Base-by-base conservation (phyloP, 495 filamentous ascomycete species). In the Jackrogersella multiformis region DNA sequence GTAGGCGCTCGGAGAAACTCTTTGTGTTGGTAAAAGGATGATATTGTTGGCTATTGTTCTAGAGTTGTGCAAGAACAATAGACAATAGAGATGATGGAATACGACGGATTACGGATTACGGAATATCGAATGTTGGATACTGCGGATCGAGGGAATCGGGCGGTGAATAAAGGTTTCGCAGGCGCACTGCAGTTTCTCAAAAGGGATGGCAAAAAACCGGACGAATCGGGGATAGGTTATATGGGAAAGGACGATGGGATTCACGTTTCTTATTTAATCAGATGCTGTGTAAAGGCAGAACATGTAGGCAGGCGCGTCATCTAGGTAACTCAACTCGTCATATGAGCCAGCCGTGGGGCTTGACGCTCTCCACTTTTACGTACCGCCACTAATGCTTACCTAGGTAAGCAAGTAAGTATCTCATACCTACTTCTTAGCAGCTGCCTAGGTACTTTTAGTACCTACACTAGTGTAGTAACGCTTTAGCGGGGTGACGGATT, bases 311-410 rank as follows among this genome's bases (percentile, higher is more conserved):
- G 51, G 32, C 23, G 52, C 61, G 60, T 64, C 60, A 64, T 64
- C 39, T 23, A n/a, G 13, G 26, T 34, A 54, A 20, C 13, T 51
- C 8, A 48, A 68, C 42, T 45, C 44, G 30, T 68, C 58, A 68
- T 58, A 59, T 58, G 65, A 63, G 32, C n/a, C 52, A 58, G 16
- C n/a, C 65, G 65, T 38, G 65, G 65, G 65, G 58, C 51, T 28
- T 36, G 5, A 32, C 18, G 24, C 12, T 64, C 44, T 28, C 49
- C 36, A 49, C 23, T 53, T 55, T 42, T 38, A 58, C 53, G 18
- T 55, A 46, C 38, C 59, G 35, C 35, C 34, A 36, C 32, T 36
- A 53, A 41, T 12, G 21, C 18, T 12, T 28, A 56, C 8, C 12
- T 56, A 30, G 5, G 28, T 6, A 32, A 20, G 46, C 10, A 30